Percentiles rank a stretch among this genome's conserved stretches.
phyloP scores from a whole-genome alignment of 2,329 filamentous ascomycete species.

The Neofusicoccum parvum region DNA sequence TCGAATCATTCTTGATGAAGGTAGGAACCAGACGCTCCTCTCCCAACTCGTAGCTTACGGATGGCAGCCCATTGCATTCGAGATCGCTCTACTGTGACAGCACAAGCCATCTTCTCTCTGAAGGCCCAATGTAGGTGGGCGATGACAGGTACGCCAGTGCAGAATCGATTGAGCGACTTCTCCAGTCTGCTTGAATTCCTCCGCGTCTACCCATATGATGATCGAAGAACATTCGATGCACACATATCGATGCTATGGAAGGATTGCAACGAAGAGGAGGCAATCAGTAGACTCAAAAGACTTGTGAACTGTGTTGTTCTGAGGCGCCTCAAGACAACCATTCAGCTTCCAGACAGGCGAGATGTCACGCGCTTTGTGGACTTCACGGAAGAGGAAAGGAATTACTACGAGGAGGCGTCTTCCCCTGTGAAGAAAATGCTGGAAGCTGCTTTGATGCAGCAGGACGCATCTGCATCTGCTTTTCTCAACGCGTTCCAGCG shows the following conservation, averaged over 20 bases:
- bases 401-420: background rate
- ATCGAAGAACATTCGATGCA: background rate
- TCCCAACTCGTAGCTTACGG: too few relatives aligned
- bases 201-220: slow-evolving; percentile 43
- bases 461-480: background rate
- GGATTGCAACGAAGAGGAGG: background rate
- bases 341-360: slow-evolving; percentile 41
- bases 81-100: slow-evolving; percentile 33
- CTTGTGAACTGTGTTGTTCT: slow-evolving; percentile 45
- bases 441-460: background rate
- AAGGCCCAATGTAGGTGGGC: slow-evolving; percentile 46
- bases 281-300: background rate
- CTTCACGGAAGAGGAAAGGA: background rate
- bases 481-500: background rate
- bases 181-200: slow-evolving; percentile 49
- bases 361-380: slow-evolving; percentile 35
- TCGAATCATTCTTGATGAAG: background rate
- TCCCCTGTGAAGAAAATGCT: background rate
- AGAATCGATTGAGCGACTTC: slow-evolving; percentile 50
- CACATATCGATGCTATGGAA: background rate
- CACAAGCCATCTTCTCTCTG: slow-evolving; percentile 44
- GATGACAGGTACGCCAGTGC: slow-evolving; percentile 54
- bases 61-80: slow-evolving; percentile 46
- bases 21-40: background rate
- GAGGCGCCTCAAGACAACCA: slow-evolving; percentile 42